Conservation (phyloP, 176 grass and related monocot genomes). For the Otatea glauca region DNA sequence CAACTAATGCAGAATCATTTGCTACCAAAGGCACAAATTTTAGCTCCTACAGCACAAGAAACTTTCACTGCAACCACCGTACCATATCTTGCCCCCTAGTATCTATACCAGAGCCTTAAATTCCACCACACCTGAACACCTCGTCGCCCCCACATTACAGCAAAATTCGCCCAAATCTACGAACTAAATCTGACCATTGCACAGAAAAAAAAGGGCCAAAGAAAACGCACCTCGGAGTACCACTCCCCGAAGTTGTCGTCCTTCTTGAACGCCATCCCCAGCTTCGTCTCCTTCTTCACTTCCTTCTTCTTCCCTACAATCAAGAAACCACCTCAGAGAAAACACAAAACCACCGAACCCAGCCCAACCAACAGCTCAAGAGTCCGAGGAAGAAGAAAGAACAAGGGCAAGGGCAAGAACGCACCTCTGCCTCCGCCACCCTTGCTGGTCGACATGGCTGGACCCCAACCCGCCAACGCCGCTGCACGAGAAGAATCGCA, state of each 20-base stretch:
- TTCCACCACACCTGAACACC: not conserved
- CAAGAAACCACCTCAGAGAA: constrained; percentile 15
- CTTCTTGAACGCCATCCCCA: constrained; percentile 85
- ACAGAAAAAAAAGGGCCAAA: not conserved
- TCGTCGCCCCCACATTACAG: not conserved
- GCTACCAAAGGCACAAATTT: not conserved
- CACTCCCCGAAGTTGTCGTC: constrained; percentile 91
- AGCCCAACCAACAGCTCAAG: not conserved
- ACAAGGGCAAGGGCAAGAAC: not conserved
- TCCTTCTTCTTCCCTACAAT: constrained; percentile 83
- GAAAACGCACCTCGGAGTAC: constrained; percentile 79
- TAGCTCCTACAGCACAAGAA: not conserved
- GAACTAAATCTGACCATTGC: not conserved
- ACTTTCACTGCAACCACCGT: not conserved
- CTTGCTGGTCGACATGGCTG: constrained; percentile 50
- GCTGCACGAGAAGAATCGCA: not conserved
- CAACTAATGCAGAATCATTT: not conserved
- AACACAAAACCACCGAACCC: not conserved
- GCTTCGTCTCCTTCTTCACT: constrained; percentile 94
- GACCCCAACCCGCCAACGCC: not conserved
- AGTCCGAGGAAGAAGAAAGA: not conserved
- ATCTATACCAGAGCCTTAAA: not conserved
- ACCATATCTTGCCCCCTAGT: not conserved
- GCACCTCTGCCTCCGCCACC: constrained; percentile 36
- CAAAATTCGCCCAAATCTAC: not conserved